phyloP scores from a whole-genome alignment of 345 rosid genomes.

The Populus alba region DNA sequence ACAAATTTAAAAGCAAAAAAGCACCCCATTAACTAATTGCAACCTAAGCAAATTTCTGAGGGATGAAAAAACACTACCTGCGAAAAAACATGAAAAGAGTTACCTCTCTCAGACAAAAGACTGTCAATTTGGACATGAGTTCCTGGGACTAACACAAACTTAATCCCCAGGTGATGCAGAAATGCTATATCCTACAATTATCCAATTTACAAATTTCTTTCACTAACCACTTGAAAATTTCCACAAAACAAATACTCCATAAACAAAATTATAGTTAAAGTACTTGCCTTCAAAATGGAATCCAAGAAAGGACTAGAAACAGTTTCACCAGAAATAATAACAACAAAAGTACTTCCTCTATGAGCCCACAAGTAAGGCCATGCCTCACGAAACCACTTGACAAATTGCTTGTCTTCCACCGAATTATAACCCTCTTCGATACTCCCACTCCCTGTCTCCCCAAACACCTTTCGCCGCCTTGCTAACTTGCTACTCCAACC shows the following conservation, averaged over 20 bases:
- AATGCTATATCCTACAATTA: slow-evolving; percentile 80
- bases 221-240: background rate
- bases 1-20: slow-evolving; percentile 8
- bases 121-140: slow-evolving; percentile 85
- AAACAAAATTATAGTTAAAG: too few species aligned
- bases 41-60: slow-evolving; percentile 3
- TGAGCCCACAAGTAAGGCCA: slow-evolving; percentile 97
- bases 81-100: background rate
- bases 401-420: slow-evolving; percentile 65
- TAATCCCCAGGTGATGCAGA: slow-evolving; percentile 83
- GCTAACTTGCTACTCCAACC: background rate
- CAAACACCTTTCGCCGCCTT: slow-evolving; percentile 32
- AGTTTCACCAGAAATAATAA: slow-evolving; percentile 65
- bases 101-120: slow-evolving; percentile 79
- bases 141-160: slow-evolving; percentile 79
- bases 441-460: slow-evolving; percentile 30
- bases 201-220: background rate
- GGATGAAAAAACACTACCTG: background rate
- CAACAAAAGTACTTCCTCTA: slow-evolving; percentile 71
- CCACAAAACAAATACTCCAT: background rate
- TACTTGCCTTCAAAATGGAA: slow-evolving; percentile 63
- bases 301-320: slow-evolving; percentile 55
- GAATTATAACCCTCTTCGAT: slow-evolving; percentile 32
- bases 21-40: slow-evolving; percentile 6
- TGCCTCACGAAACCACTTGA: slow-evolving; percentile 94